These are phyloP conservation scores for Periconia sp. DNA, from an alignment of 2,329 filamentous ascomycete species.

Conservation along the genomic window DNA sequence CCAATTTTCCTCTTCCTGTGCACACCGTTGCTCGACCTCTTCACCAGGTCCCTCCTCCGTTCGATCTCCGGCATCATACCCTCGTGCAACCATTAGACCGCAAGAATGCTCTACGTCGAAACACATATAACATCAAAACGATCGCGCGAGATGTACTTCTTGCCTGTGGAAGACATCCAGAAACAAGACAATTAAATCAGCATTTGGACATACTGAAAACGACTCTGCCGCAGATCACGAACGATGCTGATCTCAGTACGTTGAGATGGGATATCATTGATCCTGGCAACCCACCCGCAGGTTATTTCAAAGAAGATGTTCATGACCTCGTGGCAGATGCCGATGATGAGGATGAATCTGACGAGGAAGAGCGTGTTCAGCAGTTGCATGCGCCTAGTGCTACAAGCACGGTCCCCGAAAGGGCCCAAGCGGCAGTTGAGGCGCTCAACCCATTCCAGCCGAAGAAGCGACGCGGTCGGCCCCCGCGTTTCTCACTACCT, in stretches of 20 bases:
- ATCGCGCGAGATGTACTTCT: slow-evolving; percentile 67
- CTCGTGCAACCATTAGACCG: slow-evolving; percentile 52
- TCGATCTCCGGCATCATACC: slow-evolving; percentile 17
- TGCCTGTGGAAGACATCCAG: slow-evolving; percentile 62
- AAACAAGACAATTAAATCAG: slow-evolving; percentile 59
- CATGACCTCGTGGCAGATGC: slow-evolving; percentile 33
- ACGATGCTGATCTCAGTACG: slow-evolving; percentile 56
- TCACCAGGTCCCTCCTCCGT: slow-evolving; percentile 7
- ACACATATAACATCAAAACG: slow-evolving; percentile 61
- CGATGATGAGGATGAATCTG: slow-evolving; percentile 39
- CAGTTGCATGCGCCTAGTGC: slow-evolving; percentile 19
- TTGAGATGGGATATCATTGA: slow-evolving; percentile 66
- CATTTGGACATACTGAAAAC: slow-evolving; percentile 56
- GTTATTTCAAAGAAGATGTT: slow-evolving; percentile 30
- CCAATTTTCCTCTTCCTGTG: slow-evolving; percentile 25
- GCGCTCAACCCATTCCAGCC: slow-evolving; percentile 36
- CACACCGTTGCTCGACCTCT: slow-evolving; percentile 11
- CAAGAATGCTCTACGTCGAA: slow-evolving; percentile 51
- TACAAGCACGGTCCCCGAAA: slow-evolving; percentile 17
- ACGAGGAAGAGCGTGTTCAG: slow-evolving; percentile 28
- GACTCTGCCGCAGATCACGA: slow-evolving; percentile 47
- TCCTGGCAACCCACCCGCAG: slow-evolving; percentile 51
- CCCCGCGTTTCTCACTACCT: slow-evolving; percentile 35
- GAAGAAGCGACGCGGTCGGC: slow-evolving; percentile 40
- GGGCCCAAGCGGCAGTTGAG: slow-evolving; percentile 30